phyloP scores from a whole-genome alignment of 768 basidiomycete genomes.

The Coprinopsis sp. region DNA sequence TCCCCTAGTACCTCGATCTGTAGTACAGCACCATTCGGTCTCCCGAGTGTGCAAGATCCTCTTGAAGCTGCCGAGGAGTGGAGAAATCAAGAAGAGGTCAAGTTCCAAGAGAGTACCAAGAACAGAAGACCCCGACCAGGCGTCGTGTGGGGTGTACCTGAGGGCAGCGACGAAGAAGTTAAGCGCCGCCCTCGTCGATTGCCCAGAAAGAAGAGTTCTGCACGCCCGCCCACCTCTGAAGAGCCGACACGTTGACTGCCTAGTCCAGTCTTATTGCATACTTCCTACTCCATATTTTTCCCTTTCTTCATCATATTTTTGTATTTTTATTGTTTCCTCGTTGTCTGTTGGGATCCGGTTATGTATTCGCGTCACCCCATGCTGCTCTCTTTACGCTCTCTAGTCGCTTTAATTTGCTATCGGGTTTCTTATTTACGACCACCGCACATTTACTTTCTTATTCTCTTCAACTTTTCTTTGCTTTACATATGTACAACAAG shows the following conservation, averaged over 20 bases:
- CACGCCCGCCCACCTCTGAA: too few species aligned
- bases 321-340: neutral
- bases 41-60: conserved; percentile 63
- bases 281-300: neutral
- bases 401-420: neutral
- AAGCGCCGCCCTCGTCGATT: conserved; percentile 4
- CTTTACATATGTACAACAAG: conserved; percentile 3
- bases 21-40: conserved; percentile 47
- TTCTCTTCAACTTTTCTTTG: neutral
- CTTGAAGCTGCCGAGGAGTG: conserved; percentile 62
- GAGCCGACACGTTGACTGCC: too few species aligned
- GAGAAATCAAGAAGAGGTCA: conserved; percentile 61
- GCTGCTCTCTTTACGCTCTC: neutral
- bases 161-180: conserved; percentile 29
- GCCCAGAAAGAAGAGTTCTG: neutral
- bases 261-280: too few species aligned
- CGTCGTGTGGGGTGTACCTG: conserved; percentile 60
- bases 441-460: too few species aligned
- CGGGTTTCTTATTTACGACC: neutral
- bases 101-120: conserved; percentile 33
- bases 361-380: too few species aligned
- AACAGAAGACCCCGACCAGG: conserved; percentile 49
- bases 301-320: neutral
- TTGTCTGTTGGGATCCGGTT: too few species aligned
- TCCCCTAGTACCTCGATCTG: conserved; percentile 70